Conservation (phyloP, 768 basidiomycete genomes). For the Sporobolomyces pararoseus region DNA sequence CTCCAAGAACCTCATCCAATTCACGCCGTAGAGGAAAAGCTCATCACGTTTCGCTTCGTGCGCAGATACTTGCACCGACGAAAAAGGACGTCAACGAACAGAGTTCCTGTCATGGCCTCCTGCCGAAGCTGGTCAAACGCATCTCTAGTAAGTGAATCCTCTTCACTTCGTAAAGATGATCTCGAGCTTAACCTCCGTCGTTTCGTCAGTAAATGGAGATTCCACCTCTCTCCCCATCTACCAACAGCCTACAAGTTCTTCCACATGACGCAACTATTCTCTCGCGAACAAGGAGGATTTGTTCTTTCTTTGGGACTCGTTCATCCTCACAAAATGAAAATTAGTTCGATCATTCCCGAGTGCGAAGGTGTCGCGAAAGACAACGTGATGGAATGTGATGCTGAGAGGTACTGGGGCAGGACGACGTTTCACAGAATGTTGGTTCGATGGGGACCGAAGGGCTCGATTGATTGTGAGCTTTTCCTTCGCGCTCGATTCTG, state of each 20-base stretch:
- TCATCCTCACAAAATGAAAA: slow-evolving; percentile 16
- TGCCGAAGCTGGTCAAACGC: slow-evolving; percentile 1
- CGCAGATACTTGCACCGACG: slow-evolving; percentile 12
- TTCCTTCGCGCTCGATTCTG: not conserved
- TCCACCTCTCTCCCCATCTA: slow-evolving; percentile 17
- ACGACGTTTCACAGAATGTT: slow-evolving; percentile 14
- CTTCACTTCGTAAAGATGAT: not conserved
- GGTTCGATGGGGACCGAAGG: slow-evolving; percentile 23
- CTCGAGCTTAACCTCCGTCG: not conserved
- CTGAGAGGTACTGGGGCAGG: slow-evolving; percentile 12
- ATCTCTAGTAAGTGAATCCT: slow-evolving; percentile 17
- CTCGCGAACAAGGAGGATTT: slow-evolving; percentile 28
- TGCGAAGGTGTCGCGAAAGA: not conserved
- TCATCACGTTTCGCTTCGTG: too few relatives aligned
- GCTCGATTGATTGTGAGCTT: slow-evolving; percentile 24
- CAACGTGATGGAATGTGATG: not conserved
- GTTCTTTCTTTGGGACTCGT: slow-evolving; percentile 37
- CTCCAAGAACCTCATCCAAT: not conserved
- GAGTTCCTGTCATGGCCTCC: slow-evolving; percentile 36
- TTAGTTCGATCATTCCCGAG: not conserved
- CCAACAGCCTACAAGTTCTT: slow-evolving; percentile 36
- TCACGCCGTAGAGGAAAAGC: not conserved
- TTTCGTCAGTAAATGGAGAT: slow-evolving; percentile 21
- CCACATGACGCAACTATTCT: slow-evolving; percentile 36
- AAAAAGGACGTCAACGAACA: slow-evolving; percentile 24